A percentile compares a stretch with the other conserved stretches of the same genome.
phyloP scores from a whole-genome alignment of 768 basidiomycete genomes.

The Kwoniella sp. region DNA sequence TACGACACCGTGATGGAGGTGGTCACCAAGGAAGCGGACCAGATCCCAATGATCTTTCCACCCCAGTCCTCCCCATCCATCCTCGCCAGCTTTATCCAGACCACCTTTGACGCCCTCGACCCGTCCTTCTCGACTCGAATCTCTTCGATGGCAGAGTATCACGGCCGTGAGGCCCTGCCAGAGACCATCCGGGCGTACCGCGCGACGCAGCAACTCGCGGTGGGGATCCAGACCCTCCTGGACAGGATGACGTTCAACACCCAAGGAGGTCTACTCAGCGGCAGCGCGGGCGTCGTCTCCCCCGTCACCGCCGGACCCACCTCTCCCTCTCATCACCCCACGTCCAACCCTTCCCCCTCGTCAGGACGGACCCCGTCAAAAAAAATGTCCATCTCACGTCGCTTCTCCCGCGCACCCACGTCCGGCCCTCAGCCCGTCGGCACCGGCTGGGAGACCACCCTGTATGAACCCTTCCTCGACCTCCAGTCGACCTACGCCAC shows the following conservation, averaged over 20 bases:
- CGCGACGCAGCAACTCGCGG: conserved; percentile 77
- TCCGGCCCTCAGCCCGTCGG: conserved; percentile 1
- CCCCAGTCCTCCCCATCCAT: conserved; percentile 74
- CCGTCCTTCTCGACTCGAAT: conserved; percentile 80
- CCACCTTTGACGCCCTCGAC: conserved; percentile 69
- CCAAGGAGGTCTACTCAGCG: conserved; percentile 33
- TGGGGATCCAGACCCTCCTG: conserved; percentile 66
- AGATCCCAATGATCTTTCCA: conserved; percentile 75
- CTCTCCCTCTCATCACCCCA: conserved; percentile 8
- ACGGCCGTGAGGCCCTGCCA: conserved; percentile 62
- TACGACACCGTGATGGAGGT: conserved; percentile 64
- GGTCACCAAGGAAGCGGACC: conserved; percentile 65
- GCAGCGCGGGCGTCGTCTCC: conserved; percentile 9
- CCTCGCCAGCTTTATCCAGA: conserved; percentile 69
- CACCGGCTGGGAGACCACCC: conserved; percentile 71
- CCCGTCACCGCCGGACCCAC: neutral
- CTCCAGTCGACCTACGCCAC: conserved; percentile 78
- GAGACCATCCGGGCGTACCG: conserved; percentile 69
- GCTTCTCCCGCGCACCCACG: conserved; percentile 37
- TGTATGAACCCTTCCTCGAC: conserved; percentile 92
- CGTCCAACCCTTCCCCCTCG: conserved; percentile 3
- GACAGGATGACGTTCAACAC: conserved; percentile 59
- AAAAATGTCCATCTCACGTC: conserved; percentile 16
- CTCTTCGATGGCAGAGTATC: conserved; percentile 61
- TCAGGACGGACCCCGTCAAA: conserved; percentile 2